These are phyloP conservation scores for Camellia granthamiana DNA, from an alignment of 148 eudicot genomes.

Conservation along the genomic window DNA sequence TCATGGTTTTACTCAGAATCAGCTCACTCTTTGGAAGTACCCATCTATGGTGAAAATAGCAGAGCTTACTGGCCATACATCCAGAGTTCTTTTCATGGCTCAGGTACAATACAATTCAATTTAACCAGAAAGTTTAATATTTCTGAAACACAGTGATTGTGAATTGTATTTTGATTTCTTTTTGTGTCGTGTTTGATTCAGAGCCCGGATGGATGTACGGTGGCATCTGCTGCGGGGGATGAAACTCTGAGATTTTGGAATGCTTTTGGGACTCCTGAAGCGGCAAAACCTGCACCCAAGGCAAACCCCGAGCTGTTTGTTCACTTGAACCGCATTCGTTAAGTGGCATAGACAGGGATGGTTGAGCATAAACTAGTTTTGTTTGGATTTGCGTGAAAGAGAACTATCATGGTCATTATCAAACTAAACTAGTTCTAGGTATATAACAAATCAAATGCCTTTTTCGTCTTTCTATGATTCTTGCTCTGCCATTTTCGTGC, in stretches of 20 bases:
- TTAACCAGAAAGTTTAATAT: not conserved
- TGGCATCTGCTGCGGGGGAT: slow-evolving; percentile 88
- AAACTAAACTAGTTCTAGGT: not conserved
- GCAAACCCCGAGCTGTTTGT: slow-evolving; percentile 69
- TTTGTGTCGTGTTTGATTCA: slow-evolving; percentile 21
- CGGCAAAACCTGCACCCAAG: slow-evolving; percentile 72
- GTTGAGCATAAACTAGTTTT: not conserved
- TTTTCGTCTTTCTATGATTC: not conserved
- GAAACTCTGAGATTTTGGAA: slow-evolving; percentile 88
- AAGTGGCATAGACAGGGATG: not conserved
- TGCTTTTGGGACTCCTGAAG: slow-evolving; percentile 85
- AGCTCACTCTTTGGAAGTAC: slow-evolving; percentile 91
- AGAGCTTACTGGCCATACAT: slow-evolving; percentile 89
- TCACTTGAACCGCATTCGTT: slow-evolving; percentile 69
- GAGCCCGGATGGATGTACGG: slow-evolving; percentile 95
- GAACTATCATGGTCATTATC: no score
- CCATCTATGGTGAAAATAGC: slow-evolving; percentile 95
- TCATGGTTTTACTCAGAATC: slow-evolving; percentile 90
- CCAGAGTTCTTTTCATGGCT: slow-evolving; percentile 91
- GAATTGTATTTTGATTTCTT: slow-evolving; percentile 1
- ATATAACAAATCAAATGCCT: not conserved
- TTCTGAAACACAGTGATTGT: not conserved
- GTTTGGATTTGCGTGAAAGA: no score
- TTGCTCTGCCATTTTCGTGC: no score
- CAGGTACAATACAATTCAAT: slow-evolving; percentile 38